Conservation (phyloP, 306 rosid genomes). For the Quercus parvula region DNA sequence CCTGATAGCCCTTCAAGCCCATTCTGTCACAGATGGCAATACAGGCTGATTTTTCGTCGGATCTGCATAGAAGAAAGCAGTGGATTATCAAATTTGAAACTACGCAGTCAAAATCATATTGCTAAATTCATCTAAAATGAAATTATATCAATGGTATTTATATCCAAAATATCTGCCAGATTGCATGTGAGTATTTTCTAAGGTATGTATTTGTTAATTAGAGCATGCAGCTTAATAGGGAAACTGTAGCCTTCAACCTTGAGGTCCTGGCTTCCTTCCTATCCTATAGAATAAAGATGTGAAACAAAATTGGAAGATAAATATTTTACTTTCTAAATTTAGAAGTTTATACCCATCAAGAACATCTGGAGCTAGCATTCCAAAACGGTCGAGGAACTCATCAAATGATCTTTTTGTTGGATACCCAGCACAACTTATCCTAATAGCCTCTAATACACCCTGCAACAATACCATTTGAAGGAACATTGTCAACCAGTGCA, state of each 20-base stretch:
- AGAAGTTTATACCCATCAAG: constrained; percentile 62
- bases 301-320: background rate
- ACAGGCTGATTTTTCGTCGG: constrained; percentile 79
- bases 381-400: constrained; percentile 86
- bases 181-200: background rate
- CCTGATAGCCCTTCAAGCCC: constrained; percentile 85
- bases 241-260: constrained; percentile 9
- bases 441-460: constrained; percentile 92
- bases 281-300: background rate
- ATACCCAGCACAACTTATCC: constrained; percentile 92
- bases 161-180: background rate
- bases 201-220: background rate
- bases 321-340: background rate
- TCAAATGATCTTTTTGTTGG: constrained; percentile 85
- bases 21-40: constrained; percentile 69
- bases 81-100: background rate
- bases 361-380: constrained; percentile 84
- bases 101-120: constrained; percentile 6
- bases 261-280: constrained; percentile 20
- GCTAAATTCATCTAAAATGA: constrained; percentile 4
- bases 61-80: constrained; percentile 43
- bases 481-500: background rate
- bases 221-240: constrained; percentile 9
- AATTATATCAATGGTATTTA: background rate
- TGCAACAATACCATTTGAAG: constrained; percentile 26